Evolutionary conservation across 2,329 filamentous ascomycete genomes (phyloP).

Genomic region (Ceratocystis huliohia): DNA sequence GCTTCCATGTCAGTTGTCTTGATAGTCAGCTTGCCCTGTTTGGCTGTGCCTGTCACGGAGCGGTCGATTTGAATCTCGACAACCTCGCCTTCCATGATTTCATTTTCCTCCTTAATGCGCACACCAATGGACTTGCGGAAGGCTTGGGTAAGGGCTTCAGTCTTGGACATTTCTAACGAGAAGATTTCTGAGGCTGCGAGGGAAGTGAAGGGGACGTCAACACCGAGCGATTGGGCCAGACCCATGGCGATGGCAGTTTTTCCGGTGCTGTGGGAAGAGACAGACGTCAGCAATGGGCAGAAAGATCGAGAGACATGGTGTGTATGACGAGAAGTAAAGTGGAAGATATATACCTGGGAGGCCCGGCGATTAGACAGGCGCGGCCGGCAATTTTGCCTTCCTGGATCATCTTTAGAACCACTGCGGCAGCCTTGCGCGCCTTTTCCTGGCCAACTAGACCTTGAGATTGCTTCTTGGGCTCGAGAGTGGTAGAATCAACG

Average conservation of each 20-base stretch:
- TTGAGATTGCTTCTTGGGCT: constrained; percentile 73
- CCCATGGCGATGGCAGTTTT: constrained; percentile 99
- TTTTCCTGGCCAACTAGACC: constrained; percentile 93
- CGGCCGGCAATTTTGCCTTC: constrained; percentile 96
- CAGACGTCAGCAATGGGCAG: neutral
- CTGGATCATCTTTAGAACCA: constrained; percentile 97
- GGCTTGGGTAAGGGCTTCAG: constrained; percentile 93
- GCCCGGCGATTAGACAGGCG: constrained; percentile 86
- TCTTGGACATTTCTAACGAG: constrained; percentile 98
- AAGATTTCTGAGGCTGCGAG: constrained; percentile 95
- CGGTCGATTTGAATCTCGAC: constrained; percentile 98
- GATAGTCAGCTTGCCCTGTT: constrained; percentile 97
- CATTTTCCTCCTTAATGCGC: constrained; percentile 95
- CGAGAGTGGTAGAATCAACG: constrained; percentile 80
- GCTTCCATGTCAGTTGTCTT: constrained; percentile 99
- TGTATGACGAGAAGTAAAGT: neutral
- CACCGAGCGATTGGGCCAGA: constrained; percentile 88
- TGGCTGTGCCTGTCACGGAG: constrained; percentile 89
- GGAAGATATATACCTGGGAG: constrained; percentile 52
- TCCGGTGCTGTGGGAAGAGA: constrained; percentile 56
- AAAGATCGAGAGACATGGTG: neutral
- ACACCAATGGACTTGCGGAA: constrained; percentile 98
- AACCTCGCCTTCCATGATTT: constrained; percentile 98
- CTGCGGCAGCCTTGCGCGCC: constrained; percentile 87
- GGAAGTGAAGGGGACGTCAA: constrained; percentile 93